Base-by-base conservation (phyloP, 352 stramenopile species). In the Phytopythium ostracodes region DNA sequence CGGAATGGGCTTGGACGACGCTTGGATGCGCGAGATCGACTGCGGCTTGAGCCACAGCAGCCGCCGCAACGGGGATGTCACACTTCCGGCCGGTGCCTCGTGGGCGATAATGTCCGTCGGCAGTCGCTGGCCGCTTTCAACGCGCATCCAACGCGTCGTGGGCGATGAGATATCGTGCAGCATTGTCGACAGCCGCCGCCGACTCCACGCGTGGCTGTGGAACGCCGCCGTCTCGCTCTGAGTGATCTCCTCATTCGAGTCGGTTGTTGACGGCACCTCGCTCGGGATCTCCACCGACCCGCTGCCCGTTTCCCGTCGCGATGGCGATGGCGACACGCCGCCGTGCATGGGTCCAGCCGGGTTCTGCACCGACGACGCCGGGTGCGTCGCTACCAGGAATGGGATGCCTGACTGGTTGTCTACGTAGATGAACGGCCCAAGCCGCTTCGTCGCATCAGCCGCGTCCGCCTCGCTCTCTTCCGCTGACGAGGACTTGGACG, bases 401-500 rank as follows among this genome's bases (percentile, higher is more conserved):
- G 79, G 79, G 55, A 95, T 92, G 12, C 86, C 86, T 2, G 84
- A 91, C 51, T 95, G 84, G 52, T 95, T 95, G 54, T 95, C 86
- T 9, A 95, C 82, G 58, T 95, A 95, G 53, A 95, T 90, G 61
- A 87, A 92, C 22, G 84, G 81, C 1, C 86, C 86, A 29, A 95
- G 80, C 10, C 79, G 80, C 11, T 75, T 72, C 40, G 63, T 67
- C 31, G 80, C 64, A 17, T 64, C 69, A 55, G 87, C 73, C 4
- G 18, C 22, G 8, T 59, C 35, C 18, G 22, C 53, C 2, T 59
- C 38, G 7, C 25, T 22, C 14, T 46, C 35, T 22, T 80, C 72
- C 0, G 65, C 69, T 35, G 71, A 67, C 11, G 72, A 68, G 3
- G 71, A 65, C 22, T 78, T 66, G 42, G 70, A 59, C 22, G 70